phyloP scores from a whole-genome alignment of 768 basidiomycete species.

The Mycena chlorophos region DNA sequence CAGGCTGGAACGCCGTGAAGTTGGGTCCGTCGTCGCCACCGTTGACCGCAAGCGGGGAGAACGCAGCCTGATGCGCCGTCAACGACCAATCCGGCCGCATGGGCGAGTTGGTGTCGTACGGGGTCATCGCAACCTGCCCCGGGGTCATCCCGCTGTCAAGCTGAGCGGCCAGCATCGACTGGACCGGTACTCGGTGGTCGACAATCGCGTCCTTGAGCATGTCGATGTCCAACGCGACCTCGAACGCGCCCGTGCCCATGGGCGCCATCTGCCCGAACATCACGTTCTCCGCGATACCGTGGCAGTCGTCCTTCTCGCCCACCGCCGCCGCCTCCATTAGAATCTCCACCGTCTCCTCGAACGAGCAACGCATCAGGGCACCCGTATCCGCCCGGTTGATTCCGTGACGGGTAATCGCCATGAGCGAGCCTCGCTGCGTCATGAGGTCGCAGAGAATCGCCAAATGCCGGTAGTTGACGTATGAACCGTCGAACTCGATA shows the following conservation, averaged over 20 bases:
- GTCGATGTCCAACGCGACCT: conserved; percentile 93
- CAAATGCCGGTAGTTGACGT: conserved; percentile 96
- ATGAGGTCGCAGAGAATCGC: conserved; percentile 94
- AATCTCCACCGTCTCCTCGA: conserved; percentile 99
- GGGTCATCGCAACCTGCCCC: conserved; percentile 92
- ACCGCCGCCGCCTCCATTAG: conserved; percentile 98
- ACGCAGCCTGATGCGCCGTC: conserved; percentile 84
- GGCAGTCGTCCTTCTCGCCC: conserved; percentile 97
- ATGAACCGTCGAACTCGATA: conserved; percentile 98
- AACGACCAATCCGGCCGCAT: conserved; percentile 76
- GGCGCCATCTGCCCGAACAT: conserved; percentile 99
- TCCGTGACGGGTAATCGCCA: conserved; percentile 99
- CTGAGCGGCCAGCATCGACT: conserved; percentile 74
- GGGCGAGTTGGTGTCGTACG: conserved; percentile 91
- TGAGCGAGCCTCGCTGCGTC: conserved; percentile 92
- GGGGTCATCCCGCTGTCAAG: conserved; percentile 89
- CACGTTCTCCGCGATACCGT: conserved; percentile 98
- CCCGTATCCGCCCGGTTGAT: conserved; percentile 99
- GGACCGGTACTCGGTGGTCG: conserved; percentile 89
- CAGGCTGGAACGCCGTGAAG: conserved; percentile 66
- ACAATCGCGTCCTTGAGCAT: conserved; percentile 99
- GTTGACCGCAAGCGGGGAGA: conserved; percentile 91
- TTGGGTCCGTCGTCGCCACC: conserved; percentile 80
- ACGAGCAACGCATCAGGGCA: conserved; percentile 96
- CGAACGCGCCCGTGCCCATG: conserved; percentile 97